Base-by-base conservation (phyloP, 176 grass and related monocot genomes). In the Cenchrus purpureus region DNA sequence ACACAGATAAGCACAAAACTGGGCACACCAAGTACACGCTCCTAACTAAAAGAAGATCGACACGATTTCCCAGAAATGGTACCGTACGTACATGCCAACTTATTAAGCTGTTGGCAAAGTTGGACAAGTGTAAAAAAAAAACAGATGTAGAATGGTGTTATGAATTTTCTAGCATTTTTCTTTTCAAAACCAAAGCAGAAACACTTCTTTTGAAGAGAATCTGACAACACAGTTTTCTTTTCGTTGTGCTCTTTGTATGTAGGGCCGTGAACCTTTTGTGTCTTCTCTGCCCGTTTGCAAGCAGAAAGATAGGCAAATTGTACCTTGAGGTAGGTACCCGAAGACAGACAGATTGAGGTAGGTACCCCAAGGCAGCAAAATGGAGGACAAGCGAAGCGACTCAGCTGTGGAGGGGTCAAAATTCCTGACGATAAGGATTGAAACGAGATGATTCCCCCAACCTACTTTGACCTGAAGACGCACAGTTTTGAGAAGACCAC, bases 41-140 rank as follows among this genome's bases (percentile, higher is more conserved):
- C 31, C 31, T 72, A 20, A 22, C 66, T 28, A 71, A 82, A 82
- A 59, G 51, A 82, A 72, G 74, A 82, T 60, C 20, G 13, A 45
- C 19, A 71, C 4, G 2, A 48, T 20, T 82, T 59, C n/a, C 37
- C 13, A 71, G 59, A 71, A 82, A 60, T 60, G 53, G 67, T 1
- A 0, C 20, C n/a, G 2, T 65, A 61, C 10, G 16, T 54, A 43
- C 31, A 6, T 68, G 49, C 51, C 17, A 79, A 9, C 45, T 57
- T 37, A 59, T 2, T 28, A 16, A 32, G 4, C 7, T 46, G 45
- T 48, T 66, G 78, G 22, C 16, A 65, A 42, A 77, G 31, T 61
- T 43, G 57, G 25, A 20, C n/a, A 82, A 54, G 11, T 55, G 6
- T 5, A 50, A 15, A n/a, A 50, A 15, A n/a, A 15, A 44, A 34